Evolutionary conservation across 164 flowering plant species (phyloP), one percentile per base, ranked within the genome.

Genomic region (Tinospora cordifolia): DNA sequence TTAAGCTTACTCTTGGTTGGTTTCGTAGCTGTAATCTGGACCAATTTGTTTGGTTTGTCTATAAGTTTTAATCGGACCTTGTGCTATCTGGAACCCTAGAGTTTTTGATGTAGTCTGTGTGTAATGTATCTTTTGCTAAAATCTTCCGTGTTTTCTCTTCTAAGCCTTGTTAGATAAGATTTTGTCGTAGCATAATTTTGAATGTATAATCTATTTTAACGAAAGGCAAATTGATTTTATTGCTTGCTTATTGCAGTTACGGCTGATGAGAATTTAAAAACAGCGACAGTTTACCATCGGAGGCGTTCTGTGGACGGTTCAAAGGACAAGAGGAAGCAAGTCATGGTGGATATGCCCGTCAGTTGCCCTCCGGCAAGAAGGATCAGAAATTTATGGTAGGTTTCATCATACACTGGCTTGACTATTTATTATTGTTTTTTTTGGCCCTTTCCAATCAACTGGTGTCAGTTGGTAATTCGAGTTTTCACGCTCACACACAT

Each of bases 251-350:
- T 44, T 65, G 17, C 62, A 70, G 73, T 21, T 51, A 19, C 60
- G 19, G 30, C 49, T 11, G 57, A 46, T 25, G 65, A 59, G 25
- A 67, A 62, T 47, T 72, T 41, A 12, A 81, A 68, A 71, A 59
- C 72, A 13, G 19, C 40, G 63, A 68, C 82, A 27, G 78, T 78
- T 44, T 80, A 80, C 68, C 71, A 26, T 57, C 73, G 80, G 36
- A 76, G 79, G 54, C 62, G 26, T 5, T 44, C 74, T 69, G 71
- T 77, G 25, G 76, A 66, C 34, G 75, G 71, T 72, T 69, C 79
- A 15, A 82, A 77, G 75, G 49, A 68, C 26, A 80, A 74, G 74
- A 82, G 74, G 27, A 81, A 82, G 69, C 77, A 66, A 62, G 58
- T 73, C 44, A 62, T 44, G 34, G 69, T 1, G 22, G 58, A 11